phyloP scores from a whole-genome alignment of 2,329 filamentous ascomycete species.

The Pyricularia sp. region DNA sequence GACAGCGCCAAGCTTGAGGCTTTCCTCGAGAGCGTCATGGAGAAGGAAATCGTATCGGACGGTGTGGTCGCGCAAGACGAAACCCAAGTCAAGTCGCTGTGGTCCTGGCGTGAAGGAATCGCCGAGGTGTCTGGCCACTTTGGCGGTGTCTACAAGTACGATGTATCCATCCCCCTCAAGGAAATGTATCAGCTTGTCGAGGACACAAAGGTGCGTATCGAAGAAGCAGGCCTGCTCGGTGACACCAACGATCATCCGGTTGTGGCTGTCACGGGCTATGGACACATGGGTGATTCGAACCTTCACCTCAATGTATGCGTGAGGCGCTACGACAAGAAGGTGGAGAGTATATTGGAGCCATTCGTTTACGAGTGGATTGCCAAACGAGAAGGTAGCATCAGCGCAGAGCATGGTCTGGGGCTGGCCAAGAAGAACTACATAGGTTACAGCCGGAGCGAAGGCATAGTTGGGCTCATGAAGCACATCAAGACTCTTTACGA shows the following conservation, averaged over 20 bases:
- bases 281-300: conserved; percentile 97
- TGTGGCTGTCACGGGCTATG: conserved; percentile 87
- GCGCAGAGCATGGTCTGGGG: conserved; percentile 89
- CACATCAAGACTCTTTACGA: conserved; percentile 92
- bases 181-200: conserved; percentile 87
- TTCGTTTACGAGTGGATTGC: conserved; percentile 97
- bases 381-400: conserved; percentile 83
- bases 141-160: conserved; percentile 97
- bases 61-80: conserved; percentile 90
- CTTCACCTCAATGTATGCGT: conserved; percentile 86
- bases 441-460: conserved; percentile 82
- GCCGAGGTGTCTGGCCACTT: conserved; percentile 82
- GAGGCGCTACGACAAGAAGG: conserved; percentile 72
- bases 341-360: conserved; percentile 83
- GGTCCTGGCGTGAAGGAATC: conserved; percentile 90
- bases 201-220: conserved; percentile 66
- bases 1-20: conserved; percentile 83
- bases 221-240: conserved; percentile 66
- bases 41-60: conserved; percentile 74
- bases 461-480: conserved; percentile 85
- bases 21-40: conserved; percentile 86
- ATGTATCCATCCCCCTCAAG: conserved; percentile 82
- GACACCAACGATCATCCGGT: conserved; percentile 69
- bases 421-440: conserved; percentile 95
- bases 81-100: conserved; percentile 76